Conservation (phyloP, 106 monocot species). For the Alisma plantagoaquatica region DNA sequence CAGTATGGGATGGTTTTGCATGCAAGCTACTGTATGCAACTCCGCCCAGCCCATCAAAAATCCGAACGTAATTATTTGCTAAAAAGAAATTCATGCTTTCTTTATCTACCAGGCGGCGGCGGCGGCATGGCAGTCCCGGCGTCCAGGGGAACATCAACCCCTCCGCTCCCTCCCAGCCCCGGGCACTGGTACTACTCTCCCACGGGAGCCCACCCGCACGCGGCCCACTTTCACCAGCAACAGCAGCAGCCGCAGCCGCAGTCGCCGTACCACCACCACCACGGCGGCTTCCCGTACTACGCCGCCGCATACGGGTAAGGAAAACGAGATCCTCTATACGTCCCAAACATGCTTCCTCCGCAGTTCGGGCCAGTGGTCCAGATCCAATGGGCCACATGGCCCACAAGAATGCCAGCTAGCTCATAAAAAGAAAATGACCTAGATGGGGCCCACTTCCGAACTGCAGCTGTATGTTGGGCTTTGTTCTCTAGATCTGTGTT, state of each 20-base stretch:
- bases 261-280: slow-evolving; percentile 13
- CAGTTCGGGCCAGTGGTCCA: not conserved
- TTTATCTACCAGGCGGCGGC: not conserved
- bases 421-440: not conserved
- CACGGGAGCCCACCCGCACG: too few relatives aligned
- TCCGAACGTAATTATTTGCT: too few relatives aligned
- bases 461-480: not conserved
- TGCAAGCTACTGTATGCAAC: not conserved
- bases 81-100: too few relatives aligned
- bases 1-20: not conserved
- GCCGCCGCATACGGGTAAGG: slow-evolving; percentile 20
- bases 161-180: slow-evolving; percentile 9
- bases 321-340: too few relatives aligned
- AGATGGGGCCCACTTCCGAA: not conserved
- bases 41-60: too few relatives aligned
- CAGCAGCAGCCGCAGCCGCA: slow-evolving; percentile 5
- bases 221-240: too few relatives aligned
- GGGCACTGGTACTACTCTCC: slow-evolving; percentile 13
- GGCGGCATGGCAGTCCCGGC: slow-evolving; percentile 6
- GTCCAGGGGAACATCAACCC: not conserved
- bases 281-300: slow-evolving; percentile 18
- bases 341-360: not conserved
- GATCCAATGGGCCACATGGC: too few relatives aligned
- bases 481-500: too few relatives aligned
- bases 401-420: not conserved